Evolutionary conservation across 2,329 filamentous ascomycete species (phyloP).

Genomic region (Gremmenia infestans): DNA sequence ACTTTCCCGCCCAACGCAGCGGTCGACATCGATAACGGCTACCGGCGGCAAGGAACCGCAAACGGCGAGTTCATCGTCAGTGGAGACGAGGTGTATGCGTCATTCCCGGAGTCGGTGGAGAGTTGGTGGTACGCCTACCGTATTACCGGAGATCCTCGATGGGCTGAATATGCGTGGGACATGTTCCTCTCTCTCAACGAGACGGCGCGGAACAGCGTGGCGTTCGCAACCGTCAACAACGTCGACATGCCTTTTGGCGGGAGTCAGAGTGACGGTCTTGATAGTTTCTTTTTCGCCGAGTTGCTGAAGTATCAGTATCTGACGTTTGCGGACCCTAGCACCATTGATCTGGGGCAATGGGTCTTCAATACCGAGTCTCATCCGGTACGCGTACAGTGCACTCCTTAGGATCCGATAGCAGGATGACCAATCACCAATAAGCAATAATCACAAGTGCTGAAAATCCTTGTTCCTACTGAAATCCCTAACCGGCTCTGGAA

Average conservation of each 20-base stretch:
- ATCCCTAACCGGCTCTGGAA: too few species aligned
- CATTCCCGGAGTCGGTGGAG: slow-evolving; percentile 75
- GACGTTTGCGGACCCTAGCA: slow-evolving; percentile 62
- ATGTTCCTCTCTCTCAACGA: slow-evolving; percentile 62
- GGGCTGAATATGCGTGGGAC: slow-evolving; percentile 77
- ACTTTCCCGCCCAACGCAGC: slow-evolving; percentile 27
- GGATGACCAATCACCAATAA: too few species aligned
- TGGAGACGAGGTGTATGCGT: slow-evolving; percentile 46
- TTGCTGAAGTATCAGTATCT: slow-evolving; percentile 77
- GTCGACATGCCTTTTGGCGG: slow-evolving; percentile 60
- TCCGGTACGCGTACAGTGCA: slow-evolving; percentile 6
- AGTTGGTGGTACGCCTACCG: slow-evolving; percentile 80
- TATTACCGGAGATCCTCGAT: slow-evolving; percentile 65
- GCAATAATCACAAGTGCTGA: too few species aligned
- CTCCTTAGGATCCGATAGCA: not conserved
- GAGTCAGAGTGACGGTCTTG: slow-evolving; percentile 60
- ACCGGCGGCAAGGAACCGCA: slow-evolving; percentile 63
- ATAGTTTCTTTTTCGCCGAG: slow-evolving; percentile 82
- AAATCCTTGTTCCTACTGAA: too few species aligned
- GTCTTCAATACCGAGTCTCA: slow-evolving; percentile 17
- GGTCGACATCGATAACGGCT: slow-evolving; percentile 37
- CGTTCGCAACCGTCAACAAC: slow-evolving; percentile 58
- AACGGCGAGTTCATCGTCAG: slow-evolving; percentile 49
- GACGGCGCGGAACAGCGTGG: slow-evolving; percentile 56
- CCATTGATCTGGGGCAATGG: slow-evolving; percentile 57